Conservation (phyloP, 208 protist species). For the Acanthamoeba healyi region DNA sequence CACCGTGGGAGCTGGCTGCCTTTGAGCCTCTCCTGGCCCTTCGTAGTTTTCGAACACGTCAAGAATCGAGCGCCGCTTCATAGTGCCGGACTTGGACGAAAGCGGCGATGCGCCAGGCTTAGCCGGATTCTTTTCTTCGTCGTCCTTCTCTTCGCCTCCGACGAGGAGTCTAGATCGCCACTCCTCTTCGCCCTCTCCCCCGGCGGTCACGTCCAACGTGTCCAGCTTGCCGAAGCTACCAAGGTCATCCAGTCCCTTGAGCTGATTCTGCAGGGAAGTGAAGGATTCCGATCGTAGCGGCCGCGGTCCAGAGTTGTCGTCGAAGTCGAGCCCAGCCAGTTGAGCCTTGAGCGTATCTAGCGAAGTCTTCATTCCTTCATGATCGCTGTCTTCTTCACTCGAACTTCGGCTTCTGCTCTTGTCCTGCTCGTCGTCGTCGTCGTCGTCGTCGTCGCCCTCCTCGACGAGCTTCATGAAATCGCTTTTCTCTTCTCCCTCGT, state of each 20-base stretch:
- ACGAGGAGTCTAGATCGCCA: background rate
- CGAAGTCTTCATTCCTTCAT: background rate
- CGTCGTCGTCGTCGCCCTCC: background rate
- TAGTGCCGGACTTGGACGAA: background rate
- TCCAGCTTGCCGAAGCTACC: slow-evolving; percentile 1
- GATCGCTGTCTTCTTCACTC: background rate
- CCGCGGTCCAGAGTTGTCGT: background rate
- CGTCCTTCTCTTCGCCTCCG: background rate
- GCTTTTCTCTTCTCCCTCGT: background rate
- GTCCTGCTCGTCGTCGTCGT: background rate
- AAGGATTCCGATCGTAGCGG: background rate
- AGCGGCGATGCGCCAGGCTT: background rate
- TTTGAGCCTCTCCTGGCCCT: background rate
- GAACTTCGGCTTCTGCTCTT: background rate
- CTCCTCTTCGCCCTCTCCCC: background rate
- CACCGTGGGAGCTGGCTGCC: background rate
- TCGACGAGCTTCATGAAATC: slow-evolving; percentile 32
- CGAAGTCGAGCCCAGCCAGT: slow-evolving; percentile 11
- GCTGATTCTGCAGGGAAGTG: background rate
- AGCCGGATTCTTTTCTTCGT: background rate
- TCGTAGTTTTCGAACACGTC: background rate
- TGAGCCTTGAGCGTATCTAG: slow-evolving; percentile 37
- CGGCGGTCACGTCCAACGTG: background rate
- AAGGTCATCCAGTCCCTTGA: background rate
- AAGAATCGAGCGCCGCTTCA: slow-evolving; percentile 2